Conservation (phyloP, 371 early-diverging fungal species). For the Rhizopus sp. region DNA sequence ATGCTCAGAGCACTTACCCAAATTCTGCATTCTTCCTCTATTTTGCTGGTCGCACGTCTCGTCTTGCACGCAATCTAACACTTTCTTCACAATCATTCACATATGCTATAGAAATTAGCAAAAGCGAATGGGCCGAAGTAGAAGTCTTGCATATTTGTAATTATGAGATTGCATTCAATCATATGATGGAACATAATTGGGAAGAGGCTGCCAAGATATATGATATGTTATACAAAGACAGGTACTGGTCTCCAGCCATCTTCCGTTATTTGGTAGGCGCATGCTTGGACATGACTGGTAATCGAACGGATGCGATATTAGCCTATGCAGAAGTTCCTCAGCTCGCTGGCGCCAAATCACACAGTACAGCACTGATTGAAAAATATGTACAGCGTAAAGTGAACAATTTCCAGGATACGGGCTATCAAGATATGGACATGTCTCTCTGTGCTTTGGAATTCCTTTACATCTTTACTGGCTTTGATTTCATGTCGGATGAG, state of each 20-base stretch:
- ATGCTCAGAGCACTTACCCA: slow-evolving; percentile 60
- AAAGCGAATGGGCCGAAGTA: slow-evolving; percentile 56
- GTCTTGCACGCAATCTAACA: slow-evolving; percentile 51
- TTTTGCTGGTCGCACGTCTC: slow-evolving; percentile 61
- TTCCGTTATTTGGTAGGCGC: slow-evolving; percentile 62
- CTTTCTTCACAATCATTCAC: slow-evolving; percentile 51
- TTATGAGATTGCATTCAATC: slow-evolving; percentile 64
- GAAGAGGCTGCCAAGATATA: slow-evolving; percentile 53
- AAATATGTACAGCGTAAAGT: slow-evolving; percentile 59
- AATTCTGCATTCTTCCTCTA: slow-evolving; percentile 68
- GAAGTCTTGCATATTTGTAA: slow-evolving; percentile 53
- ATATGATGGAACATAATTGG: slow-evolving; percentile 62
- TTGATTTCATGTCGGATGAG: slow-evolving; percentile 55
- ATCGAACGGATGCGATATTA: slow-evolving; percentile 50
- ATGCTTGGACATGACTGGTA: slow-evolving; percentile 53
- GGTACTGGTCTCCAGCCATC: slow-evolving; percentile 64
- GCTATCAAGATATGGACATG: slow-evolving; percentile 57
- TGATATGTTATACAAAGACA: slow-evolving; percentile 54
- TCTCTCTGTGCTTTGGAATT: slow-evolving; percentile 60
- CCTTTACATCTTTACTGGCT: slow-evolving; percentile 59
- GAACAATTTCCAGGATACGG: slow-evolving; percentile 52
- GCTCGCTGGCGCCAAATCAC: slow-evolving; percentile 45
- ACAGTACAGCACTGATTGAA: slow-evolving; percentile 52
- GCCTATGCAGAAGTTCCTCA: slow-evolving; percentile 49
- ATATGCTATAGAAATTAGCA: slow-evolving; percentile 54